Evolutionary conservation across 495 filamentous ascomycete species (phyloP).

Genomic region (Aspergillus egyptiacus): DNA sequence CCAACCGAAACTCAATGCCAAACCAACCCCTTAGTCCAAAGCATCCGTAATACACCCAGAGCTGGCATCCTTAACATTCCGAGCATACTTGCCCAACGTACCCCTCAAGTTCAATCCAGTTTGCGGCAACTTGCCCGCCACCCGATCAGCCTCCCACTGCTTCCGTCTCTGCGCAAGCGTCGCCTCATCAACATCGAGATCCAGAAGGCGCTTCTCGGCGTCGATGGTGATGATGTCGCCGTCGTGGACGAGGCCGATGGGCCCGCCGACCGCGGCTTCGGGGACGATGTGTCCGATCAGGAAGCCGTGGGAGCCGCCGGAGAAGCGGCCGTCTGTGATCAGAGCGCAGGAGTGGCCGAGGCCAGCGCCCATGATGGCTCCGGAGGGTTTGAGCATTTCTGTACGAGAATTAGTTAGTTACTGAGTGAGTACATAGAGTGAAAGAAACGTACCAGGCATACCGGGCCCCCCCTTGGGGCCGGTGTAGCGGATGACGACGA

Average conservation of each 20-base stretch:
- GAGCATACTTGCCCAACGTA: slow-evolving; percentile 78
- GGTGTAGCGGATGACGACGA: slow-evolving; percentile 95
- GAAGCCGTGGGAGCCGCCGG: slow-evolving; percentile 40
- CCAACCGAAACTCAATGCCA: background rate
- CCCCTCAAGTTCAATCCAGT: slow-evolving; percentile 52
- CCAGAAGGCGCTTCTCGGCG: slow-evolving; percentile 38
- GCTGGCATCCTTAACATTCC: slow-evolving; percentile 43
- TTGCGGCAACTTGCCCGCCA: slow-evolving; percentile 21
- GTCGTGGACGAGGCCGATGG: slow-evolving; percentile 44
- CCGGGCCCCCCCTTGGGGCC: slow-evolving; percentile 93
- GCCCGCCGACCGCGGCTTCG: slow-evolving; percentile 48
- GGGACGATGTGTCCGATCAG: slow-evolving; percentile 46
- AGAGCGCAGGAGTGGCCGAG: slow-evolving; percentile 57
- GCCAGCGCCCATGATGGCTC: slow-evolving; percentile 80
- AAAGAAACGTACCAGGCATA: slow-evolving; percentile 56
- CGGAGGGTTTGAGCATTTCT: slow-evolving; percentile 76
- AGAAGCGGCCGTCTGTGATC: slow-evolving; percentile 38
- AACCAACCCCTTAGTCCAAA: slow-evolving; percentile 11
- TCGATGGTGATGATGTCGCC: slow-evolving; percentile 48
- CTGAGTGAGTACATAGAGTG: background rate
- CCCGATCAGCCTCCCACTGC: slow-evolving; percentile 38
- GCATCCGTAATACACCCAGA: slow-evolving; percentile 22
- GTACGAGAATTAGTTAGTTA: background rate
- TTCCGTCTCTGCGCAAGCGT: slow-evolving; percentile 61
- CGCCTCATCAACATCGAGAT: slow-evolving; percentile 37